phyloP scores from a whole-genome alignment of 441 rosid genomes.

The Gossypium trilobum region DNA sequence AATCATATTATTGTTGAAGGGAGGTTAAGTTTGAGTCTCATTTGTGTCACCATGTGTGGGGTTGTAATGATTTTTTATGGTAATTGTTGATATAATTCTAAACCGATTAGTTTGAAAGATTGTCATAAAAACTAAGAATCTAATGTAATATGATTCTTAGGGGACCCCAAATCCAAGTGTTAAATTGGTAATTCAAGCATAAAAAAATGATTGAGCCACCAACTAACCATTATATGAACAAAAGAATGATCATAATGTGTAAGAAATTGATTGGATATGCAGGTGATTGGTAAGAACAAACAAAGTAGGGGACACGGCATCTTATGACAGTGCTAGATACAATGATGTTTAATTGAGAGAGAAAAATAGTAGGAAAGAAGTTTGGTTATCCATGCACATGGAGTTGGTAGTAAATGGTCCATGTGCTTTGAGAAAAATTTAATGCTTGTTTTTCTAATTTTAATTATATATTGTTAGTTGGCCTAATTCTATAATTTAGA shows the following conservation, averaged over 20 bases:
- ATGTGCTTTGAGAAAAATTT: constrained; percentile 9
- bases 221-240: not conserved
- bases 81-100: no score
- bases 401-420: not conserved
- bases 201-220: not conserved
- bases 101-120: not conserved
- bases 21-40: not conserved
- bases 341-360: not conserved
- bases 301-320: constrained; percentile 1
- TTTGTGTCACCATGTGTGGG: no score
- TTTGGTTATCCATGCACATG: constrained; percentile 8
- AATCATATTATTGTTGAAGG: not conserved
- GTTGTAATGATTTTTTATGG: no score
- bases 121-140: not conserved
- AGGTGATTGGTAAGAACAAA: not conserved
- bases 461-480: constrained; percentile 7
- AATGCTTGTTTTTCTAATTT: not conserved
- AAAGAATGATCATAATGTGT: not conserved
- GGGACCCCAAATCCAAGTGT: no score
- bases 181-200: no score
- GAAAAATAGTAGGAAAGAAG: not conserved
- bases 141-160: not conserved
- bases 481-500: constrained; percentile 5
- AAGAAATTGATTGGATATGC: not conserved
- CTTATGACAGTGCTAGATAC: not conserved